These are phyloP conservation scores for Candida sanyaensis DNA, from an alignment of 1,139 yeast genomes.

Conservation along the genomic window DNA sequence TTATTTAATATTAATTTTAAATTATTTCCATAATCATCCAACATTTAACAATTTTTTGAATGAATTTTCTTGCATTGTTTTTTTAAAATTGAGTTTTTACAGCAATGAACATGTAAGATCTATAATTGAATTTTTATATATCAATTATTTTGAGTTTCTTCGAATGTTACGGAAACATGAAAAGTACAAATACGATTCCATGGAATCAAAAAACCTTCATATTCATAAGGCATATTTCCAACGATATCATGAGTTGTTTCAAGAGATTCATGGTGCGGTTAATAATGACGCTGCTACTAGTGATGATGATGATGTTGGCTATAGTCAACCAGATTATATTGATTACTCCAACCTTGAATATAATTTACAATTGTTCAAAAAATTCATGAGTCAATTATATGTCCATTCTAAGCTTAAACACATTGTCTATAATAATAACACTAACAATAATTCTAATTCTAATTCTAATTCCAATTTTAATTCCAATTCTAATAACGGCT, in stretches of 20 bases:
- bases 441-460: no score
- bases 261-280: background rate
- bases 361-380: constrained; percentile 13
- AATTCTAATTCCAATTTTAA: background rate
- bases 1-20: constrained; percentile 8
- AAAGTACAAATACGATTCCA: constrained; percentile 16
- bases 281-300: no score
- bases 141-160: constrained; percentile 13
- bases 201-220: constrained; percentile 10
- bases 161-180: constrained; percentile 12
- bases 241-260: background rate
- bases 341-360: constrained; percentile 9
- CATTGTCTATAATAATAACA: constrained; percentile 6
- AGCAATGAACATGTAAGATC: constrained; percentile 9
- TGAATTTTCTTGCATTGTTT: constrained; percentile 8
- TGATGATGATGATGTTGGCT: background rate
- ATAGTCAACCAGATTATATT: constrained; percentile 1
- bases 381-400: constrained; percentile 12
- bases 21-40: constrained; percentile 12
- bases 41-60: constrained; percentile 8
- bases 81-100: constrained; percentile 12
- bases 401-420: constrained; percentile 12
- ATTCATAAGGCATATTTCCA: background rate
- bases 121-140: constrained; percentile 16
- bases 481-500: background rate